phyloP scores from a whole-genome alignment of 2,329 filamentous ascomycete species.

The Didymella sp. region DNA sequence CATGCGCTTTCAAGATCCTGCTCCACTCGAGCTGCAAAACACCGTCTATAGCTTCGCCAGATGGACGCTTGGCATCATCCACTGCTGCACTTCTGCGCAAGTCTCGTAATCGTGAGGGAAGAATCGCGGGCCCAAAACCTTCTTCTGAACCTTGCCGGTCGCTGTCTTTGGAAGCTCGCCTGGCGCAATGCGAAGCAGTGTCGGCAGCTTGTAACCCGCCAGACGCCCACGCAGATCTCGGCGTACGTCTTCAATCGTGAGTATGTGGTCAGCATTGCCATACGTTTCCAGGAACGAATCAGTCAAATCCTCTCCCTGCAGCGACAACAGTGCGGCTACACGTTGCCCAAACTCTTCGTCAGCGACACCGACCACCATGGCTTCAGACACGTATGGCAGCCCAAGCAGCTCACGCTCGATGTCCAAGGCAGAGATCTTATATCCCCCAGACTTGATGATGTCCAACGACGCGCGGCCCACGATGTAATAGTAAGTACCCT shows the following conservation, averaged over 20 bases:
- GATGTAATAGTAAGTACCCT: slow-evolving; percentile 60
- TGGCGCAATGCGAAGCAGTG: slow-evolving; percentile 54
- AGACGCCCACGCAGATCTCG: slow-evolving; percentile 54
- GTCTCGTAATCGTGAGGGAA: slow-evolving; percentile 42
- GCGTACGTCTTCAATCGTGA: slow-evolving; percentile 53
- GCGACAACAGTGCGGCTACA: slow-evolving; percentile 60
- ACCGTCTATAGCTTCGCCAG: slow-evolving; percentile 28
- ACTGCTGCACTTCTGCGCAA: slow-evolving; percentile 40
- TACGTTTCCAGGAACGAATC: slow-evolving; percentile 27
- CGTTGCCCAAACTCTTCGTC: slow-evolving; percentile 63
- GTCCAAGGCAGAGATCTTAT: slow-evolving; percentile 63
- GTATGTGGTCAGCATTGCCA: slow-evolving; percentile 21
- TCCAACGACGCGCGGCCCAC: slow-evolving; percentile 61
- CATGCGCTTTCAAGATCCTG: background rate
- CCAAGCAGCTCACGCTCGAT: slow-evolving; percentile 62
- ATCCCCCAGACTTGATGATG: slow-evolving; percentile 63
- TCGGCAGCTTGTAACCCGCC: slow-evolving; percentile 59
- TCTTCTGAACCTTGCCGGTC: slow-evolving; percentile 61
- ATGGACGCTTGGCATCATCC: slow-evolving; percentile 26
- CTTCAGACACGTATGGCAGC: slow-evolving; percentile 58
- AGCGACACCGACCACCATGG: slow-evolving; percentile 61
- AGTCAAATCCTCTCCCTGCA: slow-evolving; percentile 46
- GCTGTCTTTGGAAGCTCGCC: slow-evolving; percentile 58
- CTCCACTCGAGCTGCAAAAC: background rate
- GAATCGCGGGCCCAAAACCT: slow-evolving; percentile 51